Evolutionary conservation across 192 early-diverging fungal species (phyloP).

Genomic region (Piromyces finnis): DNA sequence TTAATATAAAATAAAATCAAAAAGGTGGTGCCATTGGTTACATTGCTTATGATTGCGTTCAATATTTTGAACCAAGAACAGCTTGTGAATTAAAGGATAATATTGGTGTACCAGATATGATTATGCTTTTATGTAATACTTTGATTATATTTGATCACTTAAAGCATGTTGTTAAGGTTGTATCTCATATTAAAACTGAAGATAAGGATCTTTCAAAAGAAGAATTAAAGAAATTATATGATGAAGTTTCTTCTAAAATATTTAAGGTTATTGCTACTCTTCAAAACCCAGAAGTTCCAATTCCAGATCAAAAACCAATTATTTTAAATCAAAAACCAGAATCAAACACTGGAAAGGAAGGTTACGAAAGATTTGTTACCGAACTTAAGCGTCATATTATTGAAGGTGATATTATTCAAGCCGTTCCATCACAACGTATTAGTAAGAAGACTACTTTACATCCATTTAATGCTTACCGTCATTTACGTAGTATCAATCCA

Average conservation of each 20-base stretch:
- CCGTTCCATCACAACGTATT: constrained; percentile 85
- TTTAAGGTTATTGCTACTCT: constrained; percentile 34
- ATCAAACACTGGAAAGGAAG: constrained; percentile 82
- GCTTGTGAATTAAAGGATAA: constrained; percentile 57
- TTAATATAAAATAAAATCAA: too few relatives aligned
- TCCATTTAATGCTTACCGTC: constrained; percentile 96
- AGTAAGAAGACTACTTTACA: constrained; percentile 72
- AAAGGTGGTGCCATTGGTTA: constrained; percentile 91
- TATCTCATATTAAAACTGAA: constrained; percentile 51
- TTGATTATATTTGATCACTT: constrained; percentile 92
- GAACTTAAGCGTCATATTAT: constrained; percentile 79
- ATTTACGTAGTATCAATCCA: constrained; percentile 88
- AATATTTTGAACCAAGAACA: constrained; percentile 92
- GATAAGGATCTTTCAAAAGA: constrained; percentile 12
- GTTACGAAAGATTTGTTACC: constrained; percentile 77
- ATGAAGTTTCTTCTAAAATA: constrained; percentile 50
- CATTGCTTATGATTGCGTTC: constrained; percentile 90
- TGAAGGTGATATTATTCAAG: constrained; percentile 94
- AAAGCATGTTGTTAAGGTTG: constrained; percentile 76
- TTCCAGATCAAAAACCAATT: constrained; percentile 52
- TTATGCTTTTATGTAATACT: constrained; percentile 90
- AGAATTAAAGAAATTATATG: constrained; percentile 44
- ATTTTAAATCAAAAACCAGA: constrained; percentile 41
- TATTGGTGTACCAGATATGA: constrained; percentile 75
- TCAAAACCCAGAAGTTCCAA: constrained; percentile 48